These are phyloP conservation scores for Agrocybe chaxingu DNA, from an alignment of 768 basidiomycete species.

Conservation along the genomic window DNA sequence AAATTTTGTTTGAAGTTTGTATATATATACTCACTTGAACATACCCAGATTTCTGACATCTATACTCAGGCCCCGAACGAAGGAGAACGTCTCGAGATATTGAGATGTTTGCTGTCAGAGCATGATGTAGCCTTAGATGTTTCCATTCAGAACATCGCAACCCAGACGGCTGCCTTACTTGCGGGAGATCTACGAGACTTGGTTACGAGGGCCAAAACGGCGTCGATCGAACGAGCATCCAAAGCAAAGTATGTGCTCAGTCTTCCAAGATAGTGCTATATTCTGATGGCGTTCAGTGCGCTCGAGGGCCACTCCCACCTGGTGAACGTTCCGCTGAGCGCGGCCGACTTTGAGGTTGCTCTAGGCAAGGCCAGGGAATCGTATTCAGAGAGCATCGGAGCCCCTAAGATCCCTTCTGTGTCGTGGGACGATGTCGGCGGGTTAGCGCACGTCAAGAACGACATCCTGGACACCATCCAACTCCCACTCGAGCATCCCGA, in stretches of 20 bases:
- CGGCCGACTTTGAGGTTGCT: slow-evolving; percentile 69
- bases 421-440: slow-evolving; percentile 99
- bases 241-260: slow-evolving; percentile 30
- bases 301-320: slow-evolving; percentile 25
- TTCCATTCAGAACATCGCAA: slow-evolving; percentile 65
- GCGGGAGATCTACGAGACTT: slow-evolving; percentile 78
- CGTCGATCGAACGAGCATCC: slow-evolving; percentile 48
- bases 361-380: slow-evolving; percentile 68
- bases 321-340: slow-evolving; percentile 40
- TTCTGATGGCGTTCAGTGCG: not conserved
- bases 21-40: not conserved
- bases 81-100: slow-evolving; percentile 60
- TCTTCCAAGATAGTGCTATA: not conserved
- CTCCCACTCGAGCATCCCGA: slow-evolving; percentile 89
- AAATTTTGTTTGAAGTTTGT: slow-evolving; percentile 69
- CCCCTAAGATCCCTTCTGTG: slow-evolving; percentile 93
- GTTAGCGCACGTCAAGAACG: slow-evolving; percentile 78
- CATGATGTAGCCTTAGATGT: slow-evolving; percentile 69
- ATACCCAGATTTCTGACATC: not conserved
- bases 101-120: slow-evolving; percentile 41
- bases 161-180: slow-evolving; percentile 88
- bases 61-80: slow-evolving; percentile 74
- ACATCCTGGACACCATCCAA: slow-evolving; percentile 95
- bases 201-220: slow-evolving; percentile 52
- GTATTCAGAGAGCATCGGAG: slow-evolving; percentile 93